Base-by-base conservation (phyloP, 176 grass and related monocot species). In the Elymus sibiricus region DNA sequence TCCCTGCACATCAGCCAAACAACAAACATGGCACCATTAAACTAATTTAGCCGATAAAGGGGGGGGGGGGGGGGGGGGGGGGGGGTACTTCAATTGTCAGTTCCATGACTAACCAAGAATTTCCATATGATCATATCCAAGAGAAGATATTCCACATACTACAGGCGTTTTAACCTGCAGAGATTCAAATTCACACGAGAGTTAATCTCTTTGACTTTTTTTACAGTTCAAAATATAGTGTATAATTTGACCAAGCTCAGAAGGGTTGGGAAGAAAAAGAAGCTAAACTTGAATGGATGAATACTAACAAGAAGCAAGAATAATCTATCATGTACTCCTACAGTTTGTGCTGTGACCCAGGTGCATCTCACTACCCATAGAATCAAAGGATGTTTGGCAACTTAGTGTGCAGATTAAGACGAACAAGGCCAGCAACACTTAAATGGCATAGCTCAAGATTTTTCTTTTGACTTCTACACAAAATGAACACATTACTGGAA, bases 61-160 rank as follows among this genome's bases (percentile, higher is more conserved):
- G n/a, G n/a, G n/a, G n/a, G n/a, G n/a, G 29, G 29, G 29, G 2
- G 29, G 29, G 29, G 29, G 2, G 29, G 29, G 29, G 29, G 29
- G 29, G 29, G 84, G 11, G 2, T 31, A 14, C 28, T 79, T 68
- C 7, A 67, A 84, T 15, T 19, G 37, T 10, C 37, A 80, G n/a
- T 69, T 84, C 17, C 80, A 67, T 37, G 74, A 96, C 92, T 89
- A 88, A 98, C 97, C 97, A 76, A 99, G 97, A 93, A 99, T 95
- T 86, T 99, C 97, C 94, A 96, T 99, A 87, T 94, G 97, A 83
- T 99, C 97, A 70, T 96, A 99, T 49, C 94, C 97, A 69, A 99
- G 87, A 37, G 97, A 96, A 64, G 97, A 68, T 91, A 99, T 92
- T 79, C 97, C 94, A 90, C 94, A 99, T 34, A 90, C 90, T 29